Percentiles rank a stretch among this genome's conserved stretches.
Conservation (phyloP, 495 filamentous ascomycete genomes). For the Lasiosphaeriaceae sp. region DNA sequence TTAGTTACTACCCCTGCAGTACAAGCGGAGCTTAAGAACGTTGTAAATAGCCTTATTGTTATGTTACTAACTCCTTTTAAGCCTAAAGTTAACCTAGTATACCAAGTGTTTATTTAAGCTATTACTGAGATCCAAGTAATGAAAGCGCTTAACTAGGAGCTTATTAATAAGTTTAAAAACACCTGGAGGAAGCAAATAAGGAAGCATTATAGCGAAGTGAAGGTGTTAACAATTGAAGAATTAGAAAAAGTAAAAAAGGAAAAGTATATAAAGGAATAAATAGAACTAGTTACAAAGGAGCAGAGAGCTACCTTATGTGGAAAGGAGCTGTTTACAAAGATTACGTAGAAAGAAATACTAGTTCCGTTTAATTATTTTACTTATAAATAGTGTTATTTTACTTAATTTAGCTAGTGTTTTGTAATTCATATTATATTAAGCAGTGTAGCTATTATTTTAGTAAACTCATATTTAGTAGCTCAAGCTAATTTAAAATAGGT, state of each 20-base stretch:
- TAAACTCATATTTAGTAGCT: too few species aligned
- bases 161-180: neutral
- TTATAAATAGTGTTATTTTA: neutral
- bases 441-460: too few species aligned
- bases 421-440: too few species aligned
- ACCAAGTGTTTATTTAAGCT: neutral
- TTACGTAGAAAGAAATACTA: neutral
- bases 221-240: neutral
- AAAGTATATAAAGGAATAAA: neutral
- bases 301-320: neutral
- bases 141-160: neutral
- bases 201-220: neutral
- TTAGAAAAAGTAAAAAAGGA: neutral
- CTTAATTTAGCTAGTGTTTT: too few species aligned
- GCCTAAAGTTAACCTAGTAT: neutral
- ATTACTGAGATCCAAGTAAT: neutral
- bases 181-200: neutral
- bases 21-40: neutral
- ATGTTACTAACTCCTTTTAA: neutral
- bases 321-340: neutral
- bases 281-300: neutral
- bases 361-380: neutral
- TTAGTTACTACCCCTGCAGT: neutral
- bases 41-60: neutral
- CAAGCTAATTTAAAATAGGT: too few species aligned